Base-by-base conservation (phyloP, 1,284 basidiomycete genomes). In the Cerrena zonata region DNA sequence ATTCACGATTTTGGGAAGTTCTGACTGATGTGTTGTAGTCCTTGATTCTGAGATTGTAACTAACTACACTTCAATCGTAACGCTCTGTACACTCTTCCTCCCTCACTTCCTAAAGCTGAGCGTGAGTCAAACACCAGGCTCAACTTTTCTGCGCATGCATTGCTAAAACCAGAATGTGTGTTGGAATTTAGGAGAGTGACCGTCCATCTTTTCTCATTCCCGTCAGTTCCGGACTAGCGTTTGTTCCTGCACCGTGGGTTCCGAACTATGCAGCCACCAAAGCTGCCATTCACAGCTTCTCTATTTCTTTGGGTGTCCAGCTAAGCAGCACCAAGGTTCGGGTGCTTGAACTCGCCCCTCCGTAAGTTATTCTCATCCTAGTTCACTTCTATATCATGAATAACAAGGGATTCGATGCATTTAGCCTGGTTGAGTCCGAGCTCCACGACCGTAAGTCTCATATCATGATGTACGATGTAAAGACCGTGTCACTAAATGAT, bases 341-440 rank as follows among this genome's bases (percentile, higher is more conserved):
- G 49, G 73, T 85, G 3, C 66, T 80, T 39, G 83, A 85, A 59
- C 74, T 84, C 19, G 64, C 81, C 5, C 82, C 82, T 19, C 82
- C 82, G 75, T 82, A 56, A 61, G 79, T 71, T 5, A n/a, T n/a
- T n/a, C n/a, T n/a, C n/a, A n/a, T n/a, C n/a, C 26, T 45, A 23
- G 22, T 25, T 24, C 39, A 12, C n/a, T 45, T 41, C 15, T 39
- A 24, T 34, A 43, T n/a, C 45, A 26, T 44, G 50, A 42, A 27
- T 37, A 11, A 27, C 48, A 37, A 11, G 26, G 26, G 15, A n/a
- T n/a, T n/a, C n/a, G n/a, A n/a, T 39, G 47, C 3, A 15, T 34
- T 34, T 53, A 81, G 79, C 3, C 68, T 83, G 2, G 78, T 81
- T 11, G 80, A 83, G 64, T 84, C 82, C 4, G 82, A 85, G 57